These are phyloP conservation scores for Cladorrhinum sp. DNA, from an alignment of 2,329 filamentous ascomycete genomes.

Conservation along the genomic window DNA sequence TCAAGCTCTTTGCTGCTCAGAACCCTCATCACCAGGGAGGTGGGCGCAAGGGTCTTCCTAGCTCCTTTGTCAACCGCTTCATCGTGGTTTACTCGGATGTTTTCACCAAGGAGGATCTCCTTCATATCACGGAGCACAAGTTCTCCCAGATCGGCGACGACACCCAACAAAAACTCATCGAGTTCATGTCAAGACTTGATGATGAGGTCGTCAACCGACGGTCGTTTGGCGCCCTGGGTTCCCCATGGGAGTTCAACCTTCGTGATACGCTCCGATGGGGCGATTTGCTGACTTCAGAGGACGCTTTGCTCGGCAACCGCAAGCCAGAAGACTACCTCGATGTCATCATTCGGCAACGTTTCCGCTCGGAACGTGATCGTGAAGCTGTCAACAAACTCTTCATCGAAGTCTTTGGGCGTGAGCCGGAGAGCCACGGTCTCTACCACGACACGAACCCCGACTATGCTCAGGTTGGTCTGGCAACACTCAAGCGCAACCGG, in stretches of 20 bases:
- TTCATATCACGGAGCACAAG: constrained; percentile 74
- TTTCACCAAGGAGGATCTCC: constrained; percentile 76
- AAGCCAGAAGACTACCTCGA: constrained; percentile 71
- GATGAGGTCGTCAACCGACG: constrained; percentile 61
- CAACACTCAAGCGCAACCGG: constrained; percentile 60
- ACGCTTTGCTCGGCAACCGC: constrained; percentile 59
- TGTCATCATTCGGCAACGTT: constrained; percentile 81
- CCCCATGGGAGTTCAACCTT: constrained; percentile 95
- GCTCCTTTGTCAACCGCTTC: constrained; percentile 96
- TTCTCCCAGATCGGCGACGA: constrained; percentile 62
- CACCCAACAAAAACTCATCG: constrained; percentile 66
- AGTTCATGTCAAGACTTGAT: constrained; percentile 79
- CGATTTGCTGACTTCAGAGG: constrained; percentile 60
- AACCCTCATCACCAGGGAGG: constrained; percentile 98
- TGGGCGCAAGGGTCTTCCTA: constrained; percentile 88
- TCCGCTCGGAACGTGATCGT: constrained; percentile 70
- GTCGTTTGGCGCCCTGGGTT: constrained; percentile 60
- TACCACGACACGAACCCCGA: constrained; percentile 66
- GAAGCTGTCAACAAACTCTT: constrained; percentile 65
- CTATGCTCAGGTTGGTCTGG: constrained; percentile 77
- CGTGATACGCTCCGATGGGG: constrained; percentile 89
- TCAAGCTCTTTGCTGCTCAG: constrained; percentile 94
- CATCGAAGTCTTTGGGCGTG: constrained; percentile 55
- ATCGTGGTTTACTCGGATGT: constrained; percentile 96
- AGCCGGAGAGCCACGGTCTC: constrained; percentile 58